Evolutionary conservation across 2,329 filamentous ascomycete species (phyloP).

Genomic region (Apiospora aurea): DNA sequence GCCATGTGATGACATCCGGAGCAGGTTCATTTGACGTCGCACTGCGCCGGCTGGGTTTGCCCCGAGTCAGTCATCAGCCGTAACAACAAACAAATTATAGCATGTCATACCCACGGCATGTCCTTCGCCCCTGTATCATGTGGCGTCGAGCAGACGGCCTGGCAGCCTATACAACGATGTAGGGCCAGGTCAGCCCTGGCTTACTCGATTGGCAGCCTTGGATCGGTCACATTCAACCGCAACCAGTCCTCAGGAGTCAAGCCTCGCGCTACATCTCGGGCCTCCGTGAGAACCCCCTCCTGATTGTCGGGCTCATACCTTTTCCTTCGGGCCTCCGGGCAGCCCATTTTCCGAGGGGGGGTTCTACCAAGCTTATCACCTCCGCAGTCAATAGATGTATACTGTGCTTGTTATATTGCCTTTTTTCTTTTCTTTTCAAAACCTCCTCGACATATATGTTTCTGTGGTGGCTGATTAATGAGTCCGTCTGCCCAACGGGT

Average conservation of each 20-base stretch:
- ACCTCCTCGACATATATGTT: background rate
- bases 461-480: too few relatives aligned
- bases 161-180: too few relatives aligned
- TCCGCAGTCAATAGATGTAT: background rate
- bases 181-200: background rate
- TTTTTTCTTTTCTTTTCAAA: background rate
- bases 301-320: background rate
- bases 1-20: background rate
- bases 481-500: background rate
- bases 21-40: background rate
- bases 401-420: too few relatives aligned
- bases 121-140: background rate
- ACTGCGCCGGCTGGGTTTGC: background rate
- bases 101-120: background rate
- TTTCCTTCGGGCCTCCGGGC: background rate
- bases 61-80: background rate
- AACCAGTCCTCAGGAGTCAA: background rate
- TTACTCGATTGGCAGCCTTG: background rate
- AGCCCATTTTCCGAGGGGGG: background rate
- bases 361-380: background rate
- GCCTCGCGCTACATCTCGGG: background rate
- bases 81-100: background rate
- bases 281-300: slow-evolving; percentile 7
- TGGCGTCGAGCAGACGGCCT: too few relatives aligned
- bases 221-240: background rate